Base-by-base conservation (phyloP, 139 green algal genomes). In the Desmodesmus armatus region DNA sequence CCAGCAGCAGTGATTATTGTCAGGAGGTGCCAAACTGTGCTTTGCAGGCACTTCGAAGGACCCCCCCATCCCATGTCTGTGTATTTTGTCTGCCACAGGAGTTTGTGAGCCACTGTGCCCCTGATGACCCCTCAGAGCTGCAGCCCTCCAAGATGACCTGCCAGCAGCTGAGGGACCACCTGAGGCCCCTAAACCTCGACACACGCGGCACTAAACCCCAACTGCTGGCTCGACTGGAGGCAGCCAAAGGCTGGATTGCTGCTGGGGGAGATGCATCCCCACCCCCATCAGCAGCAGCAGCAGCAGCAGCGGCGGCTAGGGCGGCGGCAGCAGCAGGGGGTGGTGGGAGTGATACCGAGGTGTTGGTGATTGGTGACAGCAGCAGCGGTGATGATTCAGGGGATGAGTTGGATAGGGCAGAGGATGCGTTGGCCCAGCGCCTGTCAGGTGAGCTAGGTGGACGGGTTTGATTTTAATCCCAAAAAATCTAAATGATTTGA, bases 101-200 rank as follows among this genome's bases (percentile, higher is more conserved):
- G 70, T 97, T 97, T 80, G 41, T 89, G 47, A 94, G 89, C 58
- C 92, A 96, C 85, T 97, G 94, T 71, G 94, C 94, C 0, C 90
- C 93, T 21, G 94, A 97, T 23, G 88, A 91, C 37, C 40, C 76
- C 21, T 82, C 88, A n/a, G 82, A 86, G 15, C 47, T 60, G 35
- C 35, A 44, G 31, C 78, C 81, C 62, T 37, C 47, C 43, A 91
- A 89, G 83, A 75, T 93, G 85, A 93, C 87, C 1, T 89, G 91
- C 11, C n/a, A 73, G 6, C 55, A 90, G 88, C 85, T 95, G 4
- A 78, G 80, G 67, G 60, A 80, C 7, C 33, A 65, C 58, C 86
- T 94, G 21, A 65, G 44, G 0, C 51, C 79, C 2, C 78, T 89
- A 15, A 69, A 78, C 19, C 31, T 91, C 76, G 82, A 80, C 49